phyloP scores from a whole-genome alignment of 345 rosid genomes.

The Hevea brasiliensis region DNA sequence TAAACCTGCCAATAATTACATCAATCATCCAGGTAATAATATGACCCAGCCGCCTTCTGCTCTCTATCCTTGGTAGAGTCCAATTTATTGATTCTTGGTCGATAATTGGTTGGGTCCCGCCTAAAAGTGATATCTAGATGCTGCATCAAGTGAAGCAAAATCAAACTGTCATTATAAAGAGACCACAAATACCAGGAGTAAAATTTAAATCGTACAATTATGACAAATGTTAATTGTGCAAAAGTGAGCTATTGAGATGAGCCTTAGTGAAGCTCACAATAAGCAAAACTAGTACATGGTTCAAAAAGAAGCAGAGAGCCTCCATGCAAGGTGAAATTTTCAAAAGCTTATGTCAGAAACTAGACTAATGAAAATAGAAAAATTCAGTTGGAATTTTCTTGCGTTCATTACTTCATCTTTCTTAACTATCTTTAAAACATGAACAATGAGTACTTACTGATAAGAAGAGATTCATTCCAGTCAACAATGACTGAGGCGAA shows the following conservation, averaged over 20 bases:
- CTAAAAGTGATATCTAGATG: constrained; percentile 92
- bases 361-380: neutral
- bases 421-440: neutral
- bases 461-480: constrained; percentile 97
- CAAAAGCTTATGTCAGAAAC: neutral
- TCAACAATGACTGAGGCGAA: constrained; percentile 87
- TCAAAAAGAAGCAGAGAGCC: neutral
- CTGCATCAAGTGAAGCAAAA: constrained; percentile 37
- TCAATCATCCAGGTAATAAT: constrained; percentile 85
- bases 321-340: neutral
- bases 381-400: neutral
- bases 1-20: neutral
- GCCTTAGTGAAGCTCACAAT: neutral
- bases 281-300: neutral
- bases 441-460: constrained; percentile 56
- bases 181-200: neutral
- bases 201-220: neutral
- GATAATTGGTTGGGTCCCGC: constrained; percentile 88
- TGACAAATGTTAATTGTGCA: neutral
- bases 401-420: neutral
- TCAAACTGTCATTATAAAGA: neutral
- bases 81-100: constrained; percentile 93
- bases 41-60: constrained; percentile 93
- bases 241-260: neutral
- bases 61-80: constrained; percentile 97